Evolutionary conservation across 257 asterid species (phyloP).

Genomic region (Nicotiana tabacum): DNA sequence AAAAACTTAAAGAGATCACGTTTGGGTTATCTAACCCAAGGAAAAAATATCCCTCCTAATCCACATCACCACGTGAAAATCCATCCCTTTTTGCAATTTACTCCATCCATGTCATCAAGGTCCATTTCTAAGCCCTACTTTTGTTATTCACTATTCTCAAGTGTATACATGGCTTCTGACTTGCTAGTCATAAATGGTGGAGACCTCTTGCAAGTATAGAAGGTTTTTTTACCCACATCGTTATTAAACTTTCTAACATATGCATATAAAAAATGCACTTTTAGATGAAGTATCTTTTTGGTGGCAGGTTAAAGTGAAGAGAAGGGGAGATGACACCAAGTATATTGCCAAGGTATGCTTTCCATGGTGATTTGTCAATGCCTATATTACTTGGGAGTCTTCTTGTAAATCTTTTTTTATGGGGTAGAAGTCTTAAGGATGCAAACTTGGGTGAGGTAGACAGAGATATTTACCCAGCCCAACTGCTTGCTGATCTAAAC

Average conservation of each 20-base stretch:
- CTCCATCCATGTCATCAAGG: neutral
- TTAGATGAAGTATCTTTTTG: conserved; percentile 20
- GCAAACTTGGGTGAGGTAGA: conserved; percentile 3
- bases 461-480: neutral
- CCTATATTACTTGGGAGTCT: neutral
- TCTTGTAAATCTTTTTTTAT: neutral
- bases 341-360: conserved; percentile 82
- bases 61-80: neutral
- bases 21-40: neutral
- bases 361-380: neutral
- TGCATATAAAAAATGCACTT: neutral
- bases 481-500: neutral
- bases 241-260: neutral
- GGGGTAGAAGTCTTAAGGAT: neutral
- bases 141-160: neutral
- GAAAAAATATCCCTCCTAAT: neutral
- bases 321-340: conserved; percentile 87
- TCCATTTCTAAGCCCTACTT: neutral
- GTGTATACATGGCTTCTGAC: neutral
- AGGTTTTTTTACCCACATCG: neutral
- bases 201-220: neutral
- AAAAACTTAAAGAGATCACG: neutral
- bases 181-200: neutral
- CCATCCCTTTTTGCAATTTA: neutral
- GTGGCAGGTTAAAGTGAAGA: conserved; percentile 81